These are phyloP conservation scores for Candida schatavii DNA, from an alignment of 805 yeast genomes.

Conservation along the genomic window DNA sequence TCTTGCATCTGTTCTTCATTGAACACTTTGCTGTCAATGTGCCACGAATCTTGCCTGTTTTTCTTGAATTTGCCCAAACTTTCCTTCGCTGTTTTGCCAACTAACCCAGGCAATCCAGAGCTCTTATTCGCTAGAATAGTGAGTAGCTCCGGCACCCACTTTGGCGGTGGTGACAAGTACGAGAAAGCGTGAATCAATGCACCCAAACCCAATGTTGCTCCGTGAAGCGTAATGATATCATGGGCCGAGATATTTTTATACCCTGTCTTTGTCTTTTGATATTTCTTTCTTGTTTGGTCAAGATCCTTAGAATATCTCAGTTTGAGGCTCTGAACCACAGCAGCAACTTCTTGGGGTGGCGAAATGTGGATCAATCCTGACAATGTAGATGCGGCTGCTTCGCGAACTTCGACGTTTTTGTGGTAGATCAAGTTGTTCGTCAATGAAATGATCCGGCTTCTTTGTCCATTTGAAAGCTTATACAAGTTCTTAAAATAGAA, in stretches of 20 bases:
- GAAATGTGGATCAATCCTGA: slow-evolving; percentile 74
- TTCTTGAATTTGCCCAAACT: slow-evolving; percentile 82
- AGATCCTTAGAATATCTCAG: slow-evolving; percentile 24
- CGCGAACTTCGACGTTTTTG: slow-evolving; percentile 71
- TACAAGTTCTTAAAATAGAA: slow-evolving; percentile 69
- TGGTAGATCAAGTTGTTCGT: slow-evolving; percentile 56
- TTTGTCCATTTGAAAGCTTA: slow-evolving; percentile 46
- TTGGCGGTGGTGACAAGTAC: slow-evolving; percentile 85
- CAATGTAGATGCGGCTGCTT: slow-evolving; percentile 67
- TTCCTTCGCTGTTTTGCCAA: slow-evolving; percentile 82
- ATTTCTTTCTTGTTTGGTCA: slow-evolving; percentile 40
- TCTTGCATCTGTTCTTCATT: slow-evolving; percentile 80
- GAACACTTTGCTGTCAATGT: slow-evolving; percentile 74
- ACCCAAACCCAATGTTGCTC: slow-evolving; percentile 85
- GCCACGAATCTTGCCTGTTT: slow-evolving; percentile 95
- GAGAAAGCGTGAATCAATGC: slow-evolving; percentile 88
- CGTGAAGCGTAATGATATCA: slow-evolving; percentile 59
- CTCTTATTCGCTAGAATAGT: slow-evolving; percentile 69
- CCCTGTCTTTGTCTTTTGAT: slow-evolving; percentile 34
- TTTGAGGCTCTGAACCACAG: slow-evolving; percentile 39
- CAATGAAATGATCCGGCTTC: slow-evolving; percentile 47
- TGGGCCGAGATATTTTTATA: slow-evolving; percentile 35
- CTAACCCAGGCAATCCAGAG: slow-evolving; percentile 68
- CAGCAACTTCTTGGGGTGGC: slow-evolving; percentile 46
- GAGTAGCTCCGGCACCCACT: slow-evolving; percentile 78